Evolutionary conservation across 352 stramenopile genomes (phyloP).

Genomic region (Sclerospora graminicola): DNA sequence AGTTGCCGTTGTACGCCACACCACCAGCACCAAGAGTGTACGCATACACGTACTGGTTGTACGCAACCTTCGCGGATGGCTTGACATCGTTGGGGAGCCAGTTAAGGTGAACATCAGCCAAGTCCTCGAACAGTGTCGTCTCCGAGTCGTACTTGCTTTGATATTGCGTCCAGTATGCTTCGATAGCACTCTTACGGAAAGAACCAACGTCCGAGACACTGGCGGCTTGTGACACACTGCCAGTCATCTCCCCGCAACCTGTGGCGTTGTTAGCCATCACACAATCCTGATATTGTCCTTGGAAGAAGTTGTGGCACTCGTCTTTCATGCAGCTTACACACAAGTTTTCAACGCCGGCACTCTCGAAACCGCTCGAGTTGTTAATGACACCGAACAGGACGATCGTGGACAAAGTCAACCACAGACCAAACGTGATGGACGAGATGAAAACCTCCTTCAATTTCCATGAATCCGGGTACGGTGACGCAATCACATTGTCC

Average conservation of each 20-base stretch:
- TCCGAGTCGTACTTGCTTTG: slow-evolving; percentile 37
- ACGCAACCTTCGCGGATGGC: slow-evolving; percentile 27
- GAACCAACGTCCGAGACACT: slow-evolving; percentile 23
- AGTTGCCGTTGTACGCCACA: slow-evolving; percentile 17
- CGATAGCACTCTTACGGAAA: slow-evolving; percentile 29
- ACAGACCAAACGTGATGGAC: slow-evolving; percentile 56
- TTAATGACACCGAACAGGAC: no score
- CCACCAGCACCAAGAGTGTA: slow-evolving; percentile 37
- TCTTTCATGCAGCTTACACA: slow-evolving; percentile 48
- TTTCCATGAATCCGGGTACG: slow-evolving; percentile 59
- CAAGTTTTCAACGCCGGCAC: slow-evolving; percentile 43
- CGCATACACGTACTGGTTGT: slow-evolving; percentile 31
- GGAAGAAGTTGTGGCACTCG: slow-evolving; percentile 52
- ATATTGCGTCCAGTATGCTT: slow-evolving; percentile 39
- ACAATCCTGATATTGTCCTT: slow-evolving; percentile 38
- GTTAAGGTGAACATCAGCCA: slow-evolving; percentile 49
- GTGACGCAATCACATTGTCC: slow-evolving; percentile 58
- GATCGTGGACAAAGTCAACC: slow-evolving; percentile 55
- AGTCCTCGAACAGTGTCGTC: slow-evolving; percentile 41
- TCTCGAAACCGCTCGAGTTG: slow-evolving; percentile 48
- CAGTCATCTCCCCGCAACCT: slow-evolving; percentile 51
- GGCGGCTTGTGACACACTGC: slow-evolving; percentile 28
- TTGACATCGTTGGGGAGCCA: slow-evolving; percentile 26
- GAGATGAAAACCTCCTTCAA: slow-evolving; percentile 60
- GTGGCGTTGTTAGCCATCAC: slow-evolving; percentile 33